Base-by-base conservation (phyloP, 129 eudicot genomes). In the Artemisia argyi region DNA sequence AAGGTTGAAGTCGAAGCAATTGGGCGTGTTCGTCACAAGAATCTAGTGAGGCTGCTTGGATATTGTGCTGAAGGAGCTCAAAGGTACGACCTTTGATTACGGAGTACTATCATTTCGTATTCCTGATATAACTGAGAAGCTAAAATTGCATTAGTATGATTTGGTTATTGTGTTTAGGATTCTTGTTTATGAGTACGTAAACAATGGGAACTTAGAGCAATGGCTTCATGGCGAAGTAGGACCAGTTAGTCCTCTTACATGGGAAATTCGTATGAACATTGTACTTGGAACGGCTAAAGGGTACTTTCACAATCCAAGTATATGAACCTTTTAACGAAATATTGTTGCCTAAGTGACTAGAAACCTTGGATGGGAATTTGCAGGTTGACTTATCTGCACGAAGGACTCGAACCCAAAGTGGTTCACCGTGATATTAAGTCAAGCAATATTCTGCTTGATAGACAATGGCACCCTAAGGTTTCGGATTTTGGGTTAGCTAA, bases 11-110 rank as follows among this genome's bases (percentile, higher is more conserved):
- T 91, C 11, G 97, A 91, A 86, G 97, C 93, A 12, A 91, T 91
- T 77, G 97, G 97, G 61, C 93, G 97, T 11, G 97, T 91, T 68
- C 83, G 97, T 61, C 97, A 91, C 51, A 91, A 86, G 83, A 91
- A 91, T 88, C 76, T 91, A 81, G 97, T 91, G 69, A 88, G 97
- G 81, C 73, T 91, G 79, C 87, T 91, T 22, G 97, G 97, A 18
- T 91, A 91, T 80, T 91, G 97, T 79, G 97, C 91, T 19, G 96
- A 91, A 84, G 97, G 97, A 71, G 97, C 91, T 84, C 96, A 86
- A 32, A 91, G 97, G 97, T 91, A 80, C 65, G 57, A 20, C 16
- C 42, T 18, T 76, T 68, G 65, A 11, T 69, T 55, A n/a, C 5
- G 32, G 32, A 28, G 32, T 28, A 3, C 64, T 16, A 24, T 66